Evolutionary conservation across 2,329 filamentous ascomycete species (phyloP), one percentile per base, ranked within the genome.

Genomic region (Colletotrichum shisoi): DNA sequence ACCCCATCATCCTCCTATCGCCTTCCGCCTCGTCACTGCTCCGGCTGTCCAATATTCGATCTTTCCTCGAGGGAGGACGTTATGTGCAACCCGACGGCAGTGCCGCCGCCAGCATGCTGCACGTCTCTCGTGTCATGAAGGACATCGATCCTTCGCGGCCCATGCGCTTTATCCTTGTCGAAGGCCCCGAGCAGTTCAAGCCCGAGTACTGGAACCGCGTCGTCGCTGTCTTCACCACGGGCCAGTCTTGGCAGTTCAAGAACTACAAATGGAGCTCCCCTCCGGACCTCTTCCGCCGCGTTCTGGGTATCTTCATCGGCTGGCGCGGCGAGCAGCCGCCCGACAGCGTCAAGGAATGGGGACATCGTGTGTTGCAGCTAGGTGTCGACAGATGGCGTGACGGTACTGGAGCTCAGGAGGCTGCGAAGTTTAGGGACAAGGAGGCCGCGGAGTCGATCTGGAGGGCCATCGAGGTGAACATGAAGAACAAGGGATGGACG

Each of bases 171-270:
- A 96, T 98, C 75, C 88, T 99, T 45, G 94, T 98, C 61, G 95
- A 99, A 77, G 91, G 90, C 19, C 91, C 94, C 0, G 90, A 96
- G 75, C 91, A 95, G 77, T 99, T 99, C 85, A 96, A 97, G 78
- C 95, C 95, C 0, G 94, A 98, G 76, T 97, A 98, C 82, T 99
- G 95, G 95, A 90, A 90, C 74, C 89, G 94, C 58, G 91, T 99
- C 7, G 95, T 97, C 1, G 95, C 92, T 13, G 94, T 99, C 64
- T 98, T 99, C 80, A 99, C 95, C 0, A 99, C 95, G 0, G 95
- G 95, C 40, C 95, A 99, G 81, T 89, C 91, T 11, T 99, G 95
- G 95, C 95, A 99, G 80, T 99, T 99, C 82, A 97, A 97, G 81
- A 91, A 89, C 72, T 99, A 99, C 85, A 97, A 96, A 79, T 99